phyloP scores from a whole-genome alignment of 805 yeast genomes.

The Saccharomyces jurei region DNA sequence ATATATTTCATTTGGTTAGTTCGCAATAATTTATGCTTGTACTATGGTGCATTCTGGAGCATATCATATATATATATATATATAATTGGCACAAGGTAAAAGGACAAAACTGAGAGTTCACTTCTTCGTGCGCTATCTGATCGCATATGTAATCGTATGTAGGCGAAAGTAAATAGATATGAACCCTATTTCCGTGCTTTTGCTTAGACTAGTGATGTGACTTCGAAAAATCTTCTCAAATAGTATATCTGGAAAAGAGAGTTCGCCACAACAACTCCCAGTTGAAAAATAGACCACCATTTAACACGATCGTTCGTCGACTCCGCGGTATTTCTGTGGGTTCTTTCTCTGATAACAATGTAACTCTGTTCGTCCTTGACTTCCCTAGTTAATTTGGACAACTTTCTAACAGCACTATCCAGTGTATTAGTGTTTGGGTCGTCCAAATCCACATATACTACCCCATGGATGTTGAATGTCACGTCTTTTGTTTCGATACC shows the following conservation, averaged over 20 bases:
- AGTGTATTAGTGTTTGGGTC: slow-evolving; percentile 69
- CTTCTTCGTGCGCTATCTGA: neutral
- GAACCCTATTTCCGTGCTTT: neutral
- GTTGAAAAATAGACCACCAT: slow-evolving; percentile 95
- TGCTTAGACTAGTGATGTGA: slow-evolving; percentile 69
- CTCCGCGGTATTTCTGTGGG: slow-evolving; percentile 97
- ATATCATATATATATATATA: no score
- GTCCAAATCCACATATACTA: slow-evolving; percentile 72
- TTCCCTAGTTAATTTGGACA: slow-evolving; percentile 70
- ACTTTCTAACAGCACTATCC: slow-evolving; percentile 73
- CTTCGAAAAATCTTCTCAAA: slow-evolving; percentile 91
- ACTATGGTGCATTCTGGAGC: neutral
- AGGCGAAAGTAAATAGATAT: neutral
- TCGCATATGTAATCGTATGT: neutral
- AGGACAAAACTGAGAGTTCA: neutral
- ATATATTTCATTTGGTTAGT: neutral
- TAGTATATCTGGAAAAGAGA: slow-evolving; percentile 90
- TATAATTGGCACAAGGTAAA: neutral
- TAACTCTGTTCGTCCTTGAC: slow-evolving; percentile 88
- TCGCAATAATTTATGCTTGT: neutral
- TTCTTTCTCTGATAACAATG: slow-evolving; percentile 90
- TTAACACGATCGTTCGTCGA: slow-evolving; percentile 93
- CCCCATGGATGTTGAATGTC: slow-evolving; percentile 91
- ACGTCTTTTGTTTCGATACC: slow-evolving; percentile 75
- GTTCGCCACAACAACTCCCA: slow-evolving; percentile 75